A percentile compares a stretch with the other conserved stretches of the same genome.
These are phyloP conservation scores for Suaeda aralocaspica DNA, from an alignment of 148 eudicot genomes.

Conservation along the genomic window DNA sequence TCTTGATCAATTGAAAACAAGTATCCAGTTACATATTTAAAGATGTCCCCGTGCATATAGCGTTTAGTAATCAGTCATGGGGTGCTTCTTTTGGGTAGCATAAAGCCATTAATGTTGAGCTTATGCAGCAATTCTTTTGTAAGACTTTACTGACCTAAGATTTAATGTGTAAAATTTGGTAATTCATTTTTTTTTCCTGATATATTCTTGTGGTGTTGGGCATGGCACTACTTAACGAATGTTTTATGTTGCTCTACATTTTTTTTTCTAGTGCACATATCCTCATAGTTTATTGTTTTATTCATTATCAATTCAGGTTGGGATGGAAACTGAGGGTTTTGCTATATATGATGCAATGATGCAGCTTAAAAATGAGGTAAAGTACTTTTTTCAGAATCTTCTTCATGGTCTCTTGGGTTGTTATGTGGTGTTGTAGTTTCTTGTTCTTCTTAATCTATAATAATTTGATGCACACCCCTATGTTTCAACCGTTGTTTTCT, in stretches of 20 bases:
- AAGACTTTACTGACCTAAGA: background rate
- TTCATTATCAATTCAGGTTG: conserved; percentile 49
- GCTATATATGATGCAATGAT: conserved; percentile 91
- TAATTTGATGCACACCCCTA: too few relatives aligned
- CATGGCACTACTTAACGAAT: background rate
- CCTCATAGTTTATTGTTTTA: background rate
- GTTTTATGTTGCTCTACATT: too few relatives aligned
- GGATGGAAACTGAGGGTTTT: conserved; percentile 86
- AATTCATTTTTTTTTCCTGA: background rate
- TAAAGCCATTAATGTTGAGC: background rate
- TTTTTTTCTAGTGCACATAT: background rate
- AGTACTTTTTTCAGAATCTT: conserved; percentile 9
- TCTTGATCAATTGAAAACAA: background rate
- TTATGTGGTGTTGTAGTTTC: too few relatives aligned
- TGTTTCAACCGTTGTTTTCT: too few relatives aligned
- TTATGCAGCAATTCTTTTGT: background rate
- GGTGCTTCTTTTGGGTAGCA: background rate
- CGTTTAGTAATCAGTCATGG: background rate
- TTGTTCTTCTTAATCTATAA: too few relatives aligned
- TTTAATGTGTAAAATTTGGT: background rate
- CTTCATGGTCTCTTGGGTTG: too few relatives aligned
- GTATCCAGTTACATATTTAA: background rate
- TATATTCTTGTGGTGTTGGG: background rate
- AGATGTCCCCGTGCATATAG: background rate
- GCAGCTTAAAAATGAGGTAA: conserved; percentile 74